Percentiles rank a stretch among this genome's conserved stretches.
These are phyloP conservation scores for Penicillium samsonianum DNA, from an alignment of 495 filamentous ascomycete genomes.

Conservation along the genomic window DNA sequence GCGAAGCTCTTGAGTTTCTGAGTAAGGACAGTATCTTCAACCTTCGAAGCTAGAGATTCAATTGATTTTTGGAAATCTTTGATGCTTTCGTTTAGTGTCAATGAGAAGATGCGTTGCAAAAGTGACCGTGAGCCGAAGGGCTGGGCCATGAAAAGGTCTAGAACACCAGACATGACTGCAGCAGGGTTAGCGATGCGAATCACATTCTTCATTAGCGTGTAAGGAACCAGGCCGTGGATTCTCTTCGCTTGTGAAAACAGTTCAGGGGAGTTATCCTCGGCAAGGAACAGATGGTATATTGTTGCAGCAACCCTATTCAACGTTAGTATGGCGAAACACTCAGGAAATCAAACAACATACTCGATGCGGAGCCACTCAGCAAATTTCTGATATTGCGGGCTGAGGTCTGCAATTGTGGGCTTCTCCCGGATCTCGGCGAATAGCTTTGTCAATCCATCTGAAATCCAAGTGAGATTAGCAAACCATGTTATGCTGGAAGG, in stretches of 20 bases:
- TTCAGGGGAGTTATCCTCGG: slow-evolving; percentile 96
- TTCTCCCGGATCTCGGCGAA: slow-evolving; percentile 92
- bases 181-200: slow-evolving; percentile 96
- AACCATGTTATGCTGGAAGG: background rate
- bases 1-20: slow-evolving; percentile 79
- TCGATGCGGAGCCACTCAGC: slow-evolving; percentile 98
- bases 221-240: slow-evolving; percentile 92
- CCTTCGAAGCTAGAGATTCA: slow-evolving; percentile 68
- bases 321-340: slow-evolving; percentile 17
- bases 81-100: slow-evolving; percentile 91
- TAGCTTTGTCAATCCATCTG: slow-evolving; percentile 87
- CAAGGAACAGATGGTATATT: slow-evolving; percentile 94
- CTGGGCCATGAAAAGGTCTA: slow-evolving; percentile 94
- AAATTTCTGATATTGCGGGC: slow-evolving; percentile 95
- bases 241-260: slow-evolving; percentile 90
- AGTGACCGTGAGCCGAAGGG: slow-evolving; percentile 88
- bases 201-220: slow-evolving; percentile 90
- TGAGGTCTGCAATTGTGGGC: slow-evolving; percentile 79
- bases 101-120: slow-evolving; percentile 87
- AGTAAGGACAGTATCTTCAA: slow-evolving; percentile 76
- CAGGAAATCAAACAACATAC: slow-evolving; percentile 31
- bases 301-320: slow-evolving; percentile 75
- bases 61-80: slow-evolving; percentile 80
- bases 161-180: slow-evolving; percentile 86
- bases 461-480: slow-evolving; percentile 2